Percentiles rank a stretch among this genome's conserved stretches.
Evolutionary conservation across 2,329 filamentous ascomycete genomes (phyloP).

Genomic region (Claviceps capensis): DNA sequence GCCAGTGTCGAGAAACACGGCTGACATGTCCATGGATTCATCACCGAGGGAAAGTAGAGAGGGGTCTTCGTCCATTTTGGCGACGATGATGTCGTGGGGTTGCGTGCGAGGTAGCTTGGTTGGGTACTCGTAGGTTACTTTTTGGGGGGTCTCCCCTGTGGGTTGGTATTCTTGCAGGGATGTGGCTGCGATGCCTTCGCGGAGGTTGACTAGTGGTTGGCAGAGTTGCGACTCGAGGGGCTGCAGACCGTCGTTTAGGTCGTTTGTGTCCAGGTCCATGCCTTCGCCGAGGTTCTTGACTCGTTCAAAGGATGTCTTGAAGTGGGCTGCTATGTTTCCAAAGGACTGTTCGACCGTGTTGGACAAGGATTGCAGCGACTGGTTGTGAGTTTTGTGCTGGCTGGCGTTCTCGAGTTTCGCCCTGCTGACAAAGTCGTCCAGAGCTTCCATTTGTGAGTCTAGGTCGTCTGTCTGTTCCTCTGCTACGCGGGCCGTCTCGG

Average conservation of each 20-base stretch:
- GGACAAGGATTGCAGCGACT: slow-evolving; percentile 53
- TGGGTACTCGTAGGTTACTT: slow-evolving; percentile 68
- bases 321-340: slow-evolving; percentile 53
- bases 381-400: slow-evolving; percentile 57
- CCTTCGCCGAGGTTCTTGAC: slow-evolving; percentile 56
- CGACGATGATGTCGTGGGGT: slow-evolving; percentile 30
- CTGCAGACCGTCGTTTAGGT: slow-evolving; percentile 46
- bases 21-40: slow-evolving; percentile 19
- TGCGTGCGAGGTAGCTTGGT: slow-evolving; percentile 63
- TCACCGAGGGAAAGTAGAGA: not conserved
- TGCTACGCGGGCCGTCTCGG: slow-evolving; percentile 79
- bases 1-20: slow-evolving; percentile 16
- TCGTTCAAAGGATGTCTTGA: slow-evolving; percentile 53
- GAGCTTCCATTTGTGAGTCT: slow-evolving; percentile 71
- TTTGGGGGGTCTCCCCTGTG: slow-evolving; percentile 78
- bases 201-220: slow-evolving; percentile 57
- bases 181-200: slow-evolving; percentile 50
- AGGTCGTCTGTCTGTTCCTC: slow-evolving; percentile 81
- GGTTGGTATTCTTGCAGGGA: slow-evolving; percentile 66
- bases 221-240: slow-evolving; percentile 48
- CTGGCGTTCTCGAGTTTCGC: slow-evolving; percentile 68
- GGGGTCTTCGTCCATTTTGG: slow-evolving; percentile 22
- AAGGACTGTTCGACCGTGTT: slow-evolving; percentile 61
- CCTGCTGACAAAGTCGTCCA: slow-evolving; percentile 80
- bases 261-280: slow-evolving; percentile 45